phyloP scores from a whole-genome alignment of 495 filamentous ascomycete species.

The Annulohypoxylon moriforme region DNA sequence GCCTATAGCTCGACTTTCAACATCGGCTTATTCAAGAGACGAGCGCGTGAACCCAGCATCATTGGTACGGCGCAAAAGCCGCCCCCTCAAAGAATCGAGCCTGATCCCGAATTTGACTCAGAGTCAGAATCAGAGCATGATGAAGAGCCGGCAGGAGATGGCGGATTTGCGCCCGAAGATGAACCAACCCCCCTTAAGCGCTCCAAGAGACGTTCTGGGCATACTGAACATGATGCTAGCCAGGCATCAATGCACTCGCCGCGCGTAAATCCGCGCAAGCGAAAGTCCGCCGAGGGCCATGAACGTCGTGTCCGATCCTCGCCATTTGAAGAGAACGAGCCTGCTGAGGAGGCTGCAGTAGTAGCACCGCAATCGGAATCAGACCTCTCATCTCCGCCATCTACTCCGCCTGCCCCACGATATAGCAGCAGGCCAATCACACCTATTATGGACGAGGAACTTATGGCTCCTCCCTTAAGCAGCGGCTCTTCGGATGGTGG shows the following conservation, averaged over 20 bases:
- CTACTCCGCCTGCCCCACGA: constrained; percentile 30
- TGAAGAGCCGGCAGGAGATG: constrained; percentile 27
- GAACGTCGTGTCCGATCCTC: constrained; percentile 44
- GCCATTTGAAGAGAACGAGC: constrained; percentile 45
- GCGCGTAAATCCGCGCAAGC: constrained; percentile 53
- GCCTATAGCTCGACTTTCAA: constrained; percentile 57
- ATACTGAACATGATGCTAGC: constrained; percentile 15
- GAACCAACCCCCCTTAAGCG: constrained; percentile 56
- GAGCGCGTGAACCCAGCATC: constrained; percentile 61
- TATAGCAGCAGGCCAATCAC: constrained; percentile 29
- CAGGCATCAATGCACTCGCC: constrained; percentile 40
- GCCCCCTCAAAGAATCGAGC: constrained; percentile 45
- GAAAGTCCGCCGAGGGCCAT: constrained; percentile 58
- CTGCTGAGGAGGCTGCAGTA: constrained; percentile 44
- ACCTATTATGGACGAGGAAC: constrained; percentile 51
- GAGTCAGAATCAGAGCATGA: constrained; percentile 47
- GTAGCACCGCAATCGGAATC: constrained; percentile 43
- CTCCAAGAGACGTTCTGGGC: constrained; percentile 50
- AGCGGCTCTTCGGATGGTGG: constrained; percentile 53
- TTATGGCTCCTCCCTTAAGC: constrained; percentile 59
- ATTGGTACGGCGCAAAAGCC: constrained; percentile 57
- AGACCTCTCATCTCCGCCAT: constrained; percentile 38
- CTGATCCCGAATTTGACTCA: constrained; percentile 35
- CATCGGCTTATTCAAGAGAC: constrained; percentile 58
- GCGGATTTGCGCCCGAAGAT: constrained; percentile 58